Evolutionary conservation across 2,329 filamentous ascomycete genomes (phyloP), one percentile per base, ranked within the genome.

Genomic region (Teratosphaeria destructans): DNA sequence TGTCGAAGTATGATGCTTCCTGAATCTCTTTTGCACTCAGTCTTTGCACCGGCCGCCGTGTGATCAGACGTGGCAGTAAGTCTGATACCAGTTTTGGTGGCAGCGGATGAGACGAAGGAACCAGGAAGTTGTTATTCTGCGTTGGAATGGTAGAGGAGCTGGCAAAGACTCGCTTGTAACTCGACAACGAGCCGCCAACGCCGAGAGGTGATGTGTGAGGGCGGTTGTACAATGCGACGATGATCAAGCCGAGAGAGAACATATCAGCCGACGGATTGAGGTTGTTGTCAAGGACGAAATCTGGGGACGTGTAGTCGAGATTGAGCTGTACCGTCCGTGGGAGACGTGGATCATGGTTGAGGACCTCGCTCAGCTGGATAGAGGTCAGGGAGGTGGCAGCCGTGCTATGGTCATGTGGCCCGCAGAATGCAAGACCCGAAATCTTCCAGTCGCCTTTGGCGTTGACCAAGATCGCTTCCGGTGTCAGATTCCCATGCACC

Each of bases 381-480:
- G 90, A 88, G 52, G 86, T 82, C 55, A 95, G 84, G 3, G 89
- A 87, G 3, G 89, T 88, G 29, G 71, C 66, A 8, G 69, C 65
- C 32, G 84, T 86, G 23, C 88, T 89, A 67, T 84, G 82, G 66
- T 91, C 88, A 55, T 89, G 84, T 14, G 91, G 89, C 54, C 89
- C 89, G 71, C 88, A 90, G 73, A 96, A 99, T 0, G 88, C 85
- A 47, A 99, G 81, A n/a, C 93, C 94, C 67, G 91, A 93, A 62
- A 99, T 89, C 73, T 99, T 99, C 94, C 94, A 99, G 74, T 99
- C 94, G 55, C 90, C 95, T 83, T 99, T 99, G 49, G 89, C 85
- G 75, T 99, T 99, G 74, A 99, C 85, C 65, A 96, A 87, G 64
- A 99, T 85, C 19, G 92, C 89, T 64, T 97, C 93, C 0, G 94